Base-by-base conservation (phyloP, 1,284 basidiomycete genomes). In the Pseudozyma pruni region DNA sequence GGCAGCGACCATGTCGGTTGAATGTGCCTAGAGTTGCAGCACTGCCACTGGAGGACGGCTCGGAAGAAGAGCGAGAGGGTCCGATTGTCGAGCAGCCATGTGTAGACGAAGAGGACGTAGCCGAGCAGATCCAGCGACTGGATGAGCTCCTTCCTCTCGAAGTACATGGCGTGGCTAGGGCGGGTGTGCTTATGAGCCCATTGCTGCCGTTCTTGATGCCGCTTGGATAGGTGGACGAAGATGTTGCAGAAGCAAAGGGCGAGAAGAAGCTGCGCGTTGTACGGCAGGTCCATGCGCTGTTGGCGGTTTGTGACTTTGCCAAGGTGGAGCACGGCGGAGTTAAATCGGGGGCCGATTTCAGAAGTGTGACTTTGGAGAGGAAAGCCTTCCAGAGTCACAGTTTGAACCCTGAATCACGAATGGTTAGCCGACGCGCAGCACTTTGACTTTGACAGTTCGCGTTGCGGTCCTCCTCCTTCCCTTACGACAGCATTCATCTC, bases 41-140 rank as follows among this genome's bases (percentile, higher is more conserved):
- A 63, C 33, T 71, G 67, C 2, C 71, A 53, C 47, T 75, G 74
- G 29, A 74, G 47, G 1, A 50, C 57, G 10, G 59, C 52, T 58
- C 62, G 62, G 57, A 74, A 23, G 46, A 67, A 11, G 27, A 75
- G 62, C 6, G 57, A 45, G 20, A 72, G 31, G 38, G 71, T 70
- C 25, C 51, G 62, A 29, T 63, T 63, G 54, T 75, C 74, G 31
- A 75, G 56, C 2, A 73, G 64, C 71, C 71, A 75, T 17, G 66
- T 53, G 63, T 75, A 75, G 32, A 75, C 68, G 48, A 73, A 74
- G 60, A 75, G 64, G 13, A 50, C 37, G 44, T 60, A 75, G 48
- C 61, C 60, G 51, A 72, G 60, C 41, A 75, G 48, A 59, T 75
- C 74, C 52, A 75, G 60, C 9, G 69, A 62, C 40, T 72, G 69